Conservation (phyloP, 768 basidiomycete species). For the Lentinula lateritia region DNA sequence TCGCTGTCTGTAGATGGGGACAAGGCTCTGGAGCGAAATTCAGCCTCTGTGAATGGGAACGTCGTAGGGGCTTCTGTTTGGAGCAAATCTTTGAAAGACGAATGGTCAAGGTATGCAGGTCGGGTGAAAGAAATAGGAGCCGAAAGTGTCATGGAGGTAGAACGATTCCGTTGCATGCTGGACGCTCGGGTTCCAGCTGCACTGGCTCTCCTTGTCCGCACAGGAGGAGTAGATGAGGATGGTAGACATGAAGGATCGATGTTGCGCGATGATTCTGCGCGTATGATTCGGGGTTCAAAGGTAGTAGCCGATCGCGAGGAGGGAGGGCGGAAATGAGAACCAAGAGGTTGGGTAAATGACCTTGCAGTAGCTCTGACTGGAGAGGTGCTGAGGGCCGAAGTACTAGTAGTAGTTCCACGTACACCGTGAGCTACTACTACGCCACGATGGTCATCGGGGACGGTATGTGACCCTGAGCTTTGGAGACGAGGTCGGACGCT, state of each 20-base stretch:
- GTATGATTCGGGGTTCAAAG: slow-evolving; percentile 57
- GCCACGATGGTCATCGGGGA: slow-evolving; percentile 30
- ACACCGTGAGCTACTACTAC: slow-evolving; percentile 24
- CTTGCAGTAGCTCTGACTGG: slow-evolving; percentile 38
- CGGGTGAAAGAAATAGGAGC: slow-evolving; percentile 46
- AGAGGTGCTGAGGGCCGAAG: slow-evolving; percentile 22
- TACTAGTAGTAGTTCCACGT: slow-evolving; percentile 22
- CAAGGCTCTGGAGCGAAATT: slow-evolving; percentile 20
- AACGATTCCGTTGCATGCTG: slow-evolving; percentile 18
- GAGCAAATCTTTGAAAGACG: slow-evolving; percentile 64
- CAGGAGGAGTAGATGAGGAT: slow-evolving; percentile 30
- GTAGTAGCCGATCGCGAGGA: slow-evolving; percentile 19
- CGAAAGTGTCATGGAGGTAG: slow-evolving; percentile 22
- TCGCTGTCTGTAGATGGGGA: slow-evolving; percentile 56
- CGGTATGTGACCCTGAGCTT: slow-evolving; percentile 23
- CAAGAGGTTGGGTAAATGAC: slow-evolving; percentile 33
- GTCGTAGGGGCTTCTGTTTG: slow-evolving; percentile 43
- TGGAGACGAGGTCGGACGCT: slow-evolving; percentile 35
- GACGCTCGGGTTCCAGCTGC: slow-evolving; percentile 11
- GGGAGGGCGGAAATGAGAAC: slow-evolving; percentile 24
- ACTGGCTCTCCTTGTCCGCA: slow-evolving; percentile 31
- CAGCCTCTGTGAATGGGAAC: slow-evolving; percentile 27
- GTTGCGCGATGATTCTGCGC: slow-evolving; percentile 40
- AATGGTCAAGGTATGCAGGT: slow-evolving; percentile 74
- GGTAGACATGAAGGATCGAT: slow-evolving; percentile 42